These are phyloP conservation scores for Seminavis robusta DNA, from an alignment of 108 stramenopile genomes.

Conservation along the genomic window DNA sequence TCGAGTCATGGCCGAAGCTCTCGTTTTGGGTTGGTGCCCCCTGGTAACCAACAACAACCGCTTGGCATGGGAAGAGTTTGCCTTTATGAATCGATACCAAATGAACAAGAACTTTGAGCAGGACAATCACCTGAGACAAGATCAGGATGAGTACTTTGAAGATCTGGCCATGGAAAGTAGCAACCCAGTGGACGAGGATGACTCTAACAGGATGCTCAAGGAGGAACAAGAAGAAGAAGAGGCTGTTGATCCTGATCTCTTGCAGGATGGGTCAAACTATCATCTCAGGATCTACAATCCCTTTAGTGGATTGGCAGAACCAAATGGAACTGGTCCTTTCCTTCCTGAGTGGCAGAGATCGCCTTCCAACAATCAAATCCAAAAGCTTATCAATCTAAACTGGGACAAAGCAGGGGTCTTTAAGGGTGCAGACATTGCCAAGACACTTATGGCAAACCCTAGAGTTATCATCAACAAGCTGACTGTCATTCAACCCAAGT, in stretches of 20 bases:
- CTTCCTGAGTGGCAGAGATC: background rate
- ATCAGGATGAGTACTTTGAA: conserved; percentile 3
- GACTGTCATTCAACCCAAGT: no score
- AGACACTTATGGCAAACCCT: no score
- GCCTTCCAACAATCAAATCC: no score
- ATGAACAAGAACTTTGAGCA: conserved; percentile 2
- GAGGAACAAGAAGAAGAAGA: no score
- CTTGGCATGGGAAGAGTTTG: conserved; percentile 14
- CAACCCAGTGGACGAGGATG: background rate
- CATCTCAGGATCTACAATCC: background rate
- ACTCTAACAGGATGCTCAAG: no score
- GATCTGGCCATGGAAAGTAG: background rate
- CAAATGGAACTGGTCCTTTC: background rate
- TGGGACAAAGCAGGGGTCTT: no score
- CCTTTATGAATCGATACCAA: background rate
- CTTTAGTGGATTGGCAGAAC: background rate
- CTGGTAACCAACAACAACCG: conserved; percentile 11
- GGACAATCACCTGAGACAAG: background rate
- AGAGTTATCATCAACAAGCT: no score
- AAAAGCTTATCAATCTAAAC: no score
- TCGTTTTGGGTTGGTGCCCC: no score
- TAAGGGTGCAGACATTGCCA: no score
- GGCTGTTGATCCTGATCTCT: no score
- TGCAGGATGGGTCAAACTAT: background rate
- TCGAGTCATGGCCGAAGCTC: no score